phyloP scores from a whole-genome alignment of 1,284 basidiomycete genomes.

The Ustilago hordei region DNA sequence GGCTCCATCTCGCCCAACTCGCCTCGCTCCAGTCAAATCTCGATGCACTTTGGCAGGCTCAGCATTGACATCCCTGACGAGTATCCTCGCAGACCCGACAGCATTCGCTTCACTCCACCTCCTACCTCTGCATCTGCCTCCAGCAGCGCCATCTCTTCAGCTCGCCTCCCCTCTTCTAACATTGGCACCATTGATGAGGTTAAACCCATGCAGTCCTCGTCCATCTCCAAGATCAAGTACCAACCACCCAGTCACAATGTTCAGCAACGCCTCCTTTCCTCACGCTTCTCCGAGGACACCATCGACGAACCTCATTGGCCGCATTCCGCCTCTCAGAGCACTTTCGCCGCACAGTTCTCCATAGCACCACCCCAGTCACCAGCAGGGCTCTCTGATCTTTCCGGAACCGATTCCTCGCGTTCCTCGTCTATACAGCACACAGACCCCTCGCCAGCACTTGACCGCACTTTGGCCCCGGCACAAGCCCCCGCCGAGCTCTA shows the following conservation, averaged over 20 bases:
- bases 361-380: conserved; percentile 22
- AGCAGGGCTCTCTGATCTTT: conserved; percentile 10
- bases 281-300: conserved; percentile 46
- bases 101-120: conserved; percentile 32
- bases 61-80: conserved; percentile 51
- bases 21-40: conserved; percentile 25
- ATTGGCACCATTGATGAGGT: conserved; percentile 46
- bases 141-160: conserved; percentile 27
- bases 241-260: conserved; percentile 18
- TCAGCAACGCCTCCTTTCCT: conserved; percentile 23
- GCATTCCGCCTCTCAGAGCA: conserved; percentile 29
- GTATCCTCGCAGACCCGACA: conserved; percentile 36
- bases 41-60: conserved; percentile 35
- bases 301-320: conserved; percentile 32
- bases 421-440: conserved; percentile 25
- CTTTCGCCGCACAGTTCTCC: conserved; percentile 23
- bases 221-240: conserved; percentile 26
- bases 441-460: not conserved
- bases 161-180: conserved; percentile 32
- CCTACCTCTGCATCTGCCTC: conserved; percentile 21
- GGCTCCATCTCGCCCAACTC: conserved; percentile 26
- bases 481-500: conserved; percentile 41
- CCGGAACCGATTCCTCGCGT: conserved; percentile 14
- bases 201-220: conserved; percentile 19
- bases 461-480: not conserved